Base-by-base conservation (phyloP, 495 filamentous ascomycete genomes). In the Jackrogersella minutella region DNA sequence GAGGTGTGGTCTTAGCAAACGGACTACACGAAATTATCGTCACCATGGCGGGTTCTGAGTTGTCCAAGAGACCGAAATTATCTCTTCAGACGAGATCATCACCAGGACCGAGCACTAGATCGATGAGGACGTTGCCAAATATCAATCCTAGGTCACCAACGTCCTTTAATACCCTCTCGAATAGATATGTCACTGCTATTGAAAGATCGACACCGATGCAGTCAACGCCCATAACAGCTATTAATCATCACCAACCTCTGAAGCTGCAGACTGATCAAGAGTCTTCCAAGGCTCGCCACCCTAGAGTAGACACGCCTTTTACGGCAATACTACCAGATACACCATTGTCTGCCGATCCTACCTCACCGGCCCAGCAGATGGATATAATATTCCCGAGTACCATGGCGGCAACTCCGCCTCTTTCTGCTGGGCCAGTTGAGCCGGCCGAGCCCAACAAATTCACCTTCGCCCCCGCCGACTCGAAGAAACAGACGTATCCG, bases 151-250 rank as follows among this genome's bases (percentile, higher is more conserved):
- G 85, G 28, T 93, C 91, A 6, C 91, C 91, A 5, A 95, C 91
- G 3, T 78, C 87, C 19, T 90, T 91, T 74, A 96, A 94, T 73
- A 96, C 91, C 33, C 88, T 92, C 66, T 87, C 86, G 30, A 95
- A 96, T 74, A 86, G 87, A 57, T 92, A 93, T 73, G 87, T 90
- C 26, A 84, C 84, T 30, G 78, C 84, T n/a, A 87, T 86, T 13
- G 86, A 89, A 47, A 81, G 85, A 47, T 88, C 90, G 31, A 85
- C 88, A 5, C 85, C 86, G 11, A 69, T 73, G n/a, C 73, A 77
- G 47, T 74, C 74, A 40, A 78, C 75, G 13, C 74, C 78, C 33
- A 58, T 79, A 36, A 75, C 74, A 7, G 76, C 79, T 41, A 77
- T 82, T 59, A 78, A 78, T 61, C 68, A 72, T 28, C 75, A 72